Percentiles rank a stretch among this genome's conserved stretches.
Evolutionary conservation across 1,284 basidiomycete species (phyloP).

Genomic region (Sutorius eximius): DNA sequence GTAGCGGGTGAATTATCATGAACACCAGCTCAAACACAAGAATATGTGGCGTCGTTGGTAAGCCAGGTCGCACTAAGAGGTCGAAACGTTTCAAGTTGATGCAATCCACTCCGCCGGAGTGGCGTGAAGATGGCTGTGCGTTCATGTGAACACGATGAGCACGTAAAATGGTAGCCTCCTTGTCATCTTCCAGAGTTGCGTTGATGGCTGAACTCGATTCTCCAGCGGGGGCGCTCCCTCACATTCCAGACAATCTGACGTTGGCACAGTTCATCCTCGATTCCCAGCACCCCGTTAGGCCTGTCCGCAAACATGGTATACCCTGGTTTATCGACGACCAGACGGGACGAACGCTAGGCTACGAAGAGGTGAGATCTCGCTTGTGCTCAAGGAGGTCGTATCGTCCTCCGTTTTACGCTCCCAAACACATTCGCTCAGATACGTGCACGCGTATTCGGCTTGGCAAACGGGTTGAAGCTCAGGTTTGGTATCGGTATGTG

Average conservation of each 20-base stretch:
- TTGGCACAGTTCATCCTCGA: conserved; percentile 70
- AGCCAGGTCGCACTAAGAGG: too few species aligned
- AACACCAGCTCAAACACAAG: too few species aligned
- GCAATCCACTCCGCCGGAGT: too few species aligned
- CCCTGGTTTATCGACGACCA: conserved; percentile 67
- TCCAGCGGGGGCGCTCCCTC: conserved; percentile 41
- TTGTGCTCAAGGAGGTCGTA: not conserved
- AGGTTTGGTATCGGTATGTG: conserved; percentile 47
- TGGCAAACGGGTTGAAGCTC: conserved; percentile 55
- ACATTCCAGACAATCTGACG: conserved; percentile 67
- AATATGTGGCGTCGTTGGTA: too few species aligned
- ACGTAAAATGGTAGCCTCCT: not conserved
- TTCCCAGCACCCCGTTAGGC: conserved; percentile 47
- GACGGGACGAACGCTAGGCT: conserved; percentile 46
- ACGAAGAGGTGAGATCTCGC: conserved; percentile 45
- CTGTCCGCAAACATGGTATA: conserved; percentile 37
- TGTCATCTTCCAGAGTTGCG: not conserved
- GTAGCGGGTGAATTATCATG: too few species aligned
- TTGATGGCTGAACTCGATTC: conserved; percentile 41
- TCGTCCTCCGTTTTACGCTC: not conserved
- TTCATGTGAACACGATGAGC: not conserved
- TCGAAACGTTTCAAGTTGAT: too few species aligned
- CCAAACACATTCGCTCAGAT: conserved; percentile 40
- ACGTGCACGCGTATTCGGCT: conserved; percentile 50
- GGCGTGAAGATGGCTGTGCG: too few species aligned